phyloP scores from a whole-genome alignment of 441 rosid species.

The Pelargonium australe region DNA sequence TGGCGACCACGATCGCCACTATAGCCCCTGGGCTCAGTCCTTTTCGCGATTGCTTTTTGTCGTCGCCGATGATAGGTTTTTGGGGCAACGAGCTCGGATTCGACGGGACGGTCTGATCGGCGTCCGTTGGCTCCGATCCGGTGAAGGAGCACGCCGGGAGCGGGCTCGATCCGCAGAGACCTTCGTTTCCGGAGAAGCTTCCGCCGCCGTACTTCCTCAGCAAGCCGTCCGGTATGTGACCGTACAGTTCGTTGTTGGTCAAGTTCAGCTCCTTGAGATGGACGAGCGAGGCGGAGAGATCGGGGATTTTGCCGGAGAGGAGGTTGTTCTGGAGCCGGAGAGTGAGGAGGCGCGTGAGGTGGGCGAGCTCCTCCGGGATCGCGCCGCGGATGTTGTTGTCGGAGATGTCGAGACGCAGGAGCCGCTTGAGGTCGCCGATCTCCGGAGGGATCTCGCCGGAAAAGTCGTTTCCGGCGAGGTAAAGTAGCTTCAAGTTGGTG shows the following conservation, averaged over 20 bases:
- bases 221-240: conserved; percentile 45
- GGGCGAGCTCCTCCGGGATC: conserved; percentile 39
- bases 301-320: conserved; percentile 62
- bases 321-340: conserved; percentile 65
- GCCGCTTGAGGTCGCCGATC: conserved; percentile 45
- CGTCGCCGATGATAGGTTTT: conserved; percentile 27
- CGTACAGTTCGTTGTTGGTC: conserved; percentile 58
- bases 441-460: conserved; percentile 58
- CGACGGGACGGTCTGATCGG: conserved; percentile 51
- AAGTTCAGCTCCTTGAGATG: conserved; percentile 48
- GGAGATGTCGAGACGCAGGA: conserved; percentile 67
- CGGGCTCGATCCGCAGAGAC: conserved; percentile 62
- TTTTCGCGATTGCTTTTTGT: conserved; percentile 19
- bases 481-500: conserved; percentile 58
- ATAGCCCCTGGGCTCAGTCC: conserved; percentile 55
- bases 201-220: conserved; percentile 45
- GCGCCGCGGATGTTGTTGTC: conserved; percentile 67
- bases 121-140: background rate
- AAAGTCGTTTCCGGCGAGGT: conserved; percentile 63
- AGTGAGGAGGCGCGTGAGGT: conserved; percentile 47
- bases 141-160: conserved; percentile 44
- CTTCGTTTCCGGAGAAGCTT: conserved; percentile 72
- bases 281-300: conserved; percentile 37
- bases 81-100: conserved; percentile 71
- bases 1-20: conserved; percentile 56